These are phyloP conservation scores for Boletus rex-veris DNA, from an alignment of 768 basidiomycete genomes.

Conservation along the genomic window DNA sequence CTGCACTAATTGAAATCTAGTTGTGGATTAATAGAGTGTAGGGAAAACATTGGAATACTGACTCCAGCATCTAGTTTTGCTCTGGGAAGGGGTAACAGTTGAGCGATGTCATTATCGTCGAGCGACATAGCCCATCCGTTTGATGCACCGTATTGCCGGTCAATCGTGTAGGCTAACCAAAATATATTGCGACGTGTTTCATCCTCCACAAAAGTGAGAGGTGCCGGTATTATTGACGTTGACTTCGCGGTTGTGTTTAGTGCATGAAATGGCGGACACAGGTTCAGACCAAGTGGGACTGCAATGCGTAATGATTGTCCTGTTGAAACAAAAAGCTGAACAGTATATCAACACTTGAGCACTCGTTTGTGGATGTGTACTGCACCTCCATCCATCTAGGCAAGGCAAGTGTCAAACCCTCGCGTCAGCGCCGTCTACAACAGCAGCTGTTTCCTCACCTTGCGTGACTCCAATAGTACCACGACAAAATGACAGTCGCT, in stretches of 20 bases:
- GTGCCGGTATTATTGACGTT: conserved; percentile 55
- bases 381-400: conserved; percentile 71
- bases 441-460: conserved; percentile 40
- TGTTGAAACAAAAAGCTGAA: conserved; percentile 57
- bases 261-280: conserved; percentile 62
- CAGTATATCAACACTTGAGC: conserved; percentile 3
- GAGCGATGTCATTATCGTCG: conserved; percentile 73
- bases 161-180: conserved; percentile 68
- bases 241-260: conserved; percentile 57
- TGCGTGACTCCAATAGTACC: conserved; percentile 75
- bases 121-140: conserved; percentile 70
- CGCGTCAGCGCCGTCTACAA: neutral
- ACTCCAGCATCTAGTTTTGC: conserved; percentile 63
- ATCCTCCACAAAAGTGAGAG: conserved; percentile 63
- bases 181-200: conserved; percentile 71
- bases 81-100: conserved; percentile 60
- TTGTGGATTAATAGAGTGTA: conserved; percentile 4
- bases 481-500: conserved; percentile 64
- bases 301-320: conserved; percentile 55
- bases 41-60: conserved; percentile 19
- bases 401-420: neutral
- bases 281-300: conserved; percentile 67
- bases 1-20: conserved; percentile 46
- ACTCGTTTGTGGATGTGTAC: neutral
- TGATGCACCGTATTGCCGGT: conserved; percentile 62